Evolutionary conservation across 192 early-diverging fungal genomes (phyloP), one percentile per base, ranked within the genome.

Genomic region (Podila horticola): DNA sequence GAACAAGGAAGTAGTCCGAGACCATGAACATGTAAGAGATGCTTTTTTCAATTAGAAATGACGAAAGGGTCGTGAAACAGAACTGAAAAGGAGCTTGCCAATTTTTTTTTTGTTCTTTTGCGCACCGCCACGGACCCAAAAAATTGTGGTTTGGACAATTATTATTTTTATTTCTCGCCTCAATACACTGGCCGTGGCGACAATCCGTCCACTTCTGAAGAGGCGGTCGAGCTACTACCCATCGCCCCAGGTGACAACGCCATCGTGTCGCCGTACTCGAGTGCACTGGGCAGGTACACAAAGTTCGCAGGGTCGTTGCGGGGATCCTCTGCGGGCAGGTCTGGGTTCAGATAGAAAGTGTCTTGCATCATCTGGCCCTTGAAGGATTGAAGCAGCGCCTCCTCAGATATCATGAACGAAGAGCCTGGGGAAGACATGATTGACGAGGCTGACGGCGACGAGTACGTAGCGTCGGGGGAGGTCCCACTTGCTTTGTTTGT

Each of bases 121-220:
- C 33, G 33, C 33, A 34, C 33, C 33, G 33, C 33, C 33, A 34
- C 33, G 5, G 3, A 34, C n/a, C n/a, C 33, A 34, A 34, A 34
- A 34, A 34, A 34, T 34, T 34, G 33, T 34, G 33, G 33, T 7
- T 34, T 4, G n/a, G n/a, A n/a, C n/a, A 58, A 58, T 29, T 15
- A 29, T 6, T 28, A 58, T 17, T 58, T 58, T 38, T 38, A 45
- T 45, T 45, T 45, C 41, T 45, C 41, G 34, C 29, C 10, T 24
- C 29, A 24, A 62, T 66, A 74, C 4, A 62, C 26, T 12, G 64
- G 74, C 41, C 48, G 58, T 2, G 74, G 74, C 24, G 74, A 76
- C 22, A 68, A 55, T 4, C 36, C 50, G 45, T 76, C 74, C 19
- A 64, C 22, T 7, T 76, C 74, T 59, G 74, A 76, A 1, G 74